Evolutionary conservation across 768 basidiomycete genomes (phyloP).

Genomic region (Tephrocybe sp.): DNA sequence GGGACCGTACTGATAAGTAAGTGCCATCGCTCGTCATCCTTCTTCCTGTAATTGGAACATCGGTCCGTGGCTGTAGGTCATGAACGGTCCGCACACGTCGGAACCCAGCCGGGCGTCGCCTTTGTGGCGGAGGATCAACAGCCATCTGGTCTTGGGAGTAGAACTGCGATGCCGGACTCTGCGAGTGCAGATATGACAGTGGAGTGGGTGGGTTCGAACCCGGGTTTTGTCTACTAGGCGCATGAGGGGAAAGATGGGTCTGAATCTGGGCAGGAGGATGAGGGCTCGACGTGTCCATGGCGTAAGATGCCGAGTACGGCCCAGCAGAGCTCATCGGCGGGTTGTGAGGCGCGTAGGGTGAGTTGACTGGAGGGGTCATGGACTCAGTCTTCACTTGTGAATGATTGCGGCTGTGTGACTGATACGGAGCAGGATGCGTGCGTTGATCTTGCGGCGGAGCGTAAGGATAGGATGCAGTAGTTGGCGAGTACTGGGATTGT

Average conservation of each 20-base stretch:
- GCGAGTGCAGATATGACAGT: conserved; percentile 61
- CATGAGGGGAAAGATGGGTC: conserved; percentile 50
- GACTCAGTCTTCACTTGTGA: conserved; percentile 57
- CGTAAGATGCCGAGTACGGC: conserved; percentile 45
- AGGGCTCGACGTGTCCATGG: conserved; percentile 68
- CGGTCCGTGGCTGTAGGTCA: conserved; percentile 78
- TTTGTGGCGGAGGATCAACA: conserved; percentile 62
- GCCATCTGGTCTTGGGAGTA: conserved; percentile 73
- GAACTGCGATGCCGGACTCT: conserved; percentile 51
- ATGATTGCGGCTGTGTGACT: conserved; percentile 55
- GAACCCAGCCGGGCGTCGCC: conserved; percentile 74
- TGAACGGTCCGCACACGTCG: conserved; percentile 72
- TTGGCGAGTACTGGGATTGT: conserved; percentile 67
- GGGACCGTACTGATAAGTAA: conserved; percentile 75
- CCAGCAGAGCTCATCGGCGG: conserved; percentile 34
- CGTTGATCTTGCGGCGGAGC: conserved; percentile 42
- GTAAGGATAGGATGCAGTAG: conserved; percentile 52
- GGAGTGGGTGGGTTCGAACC: conserved; percentile 73
- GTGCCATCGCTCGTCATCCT: conserved; percentile 74
- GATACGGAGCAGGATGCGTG: conserved; percentile 42
- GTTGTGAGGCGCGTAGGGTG: conserved; percentile 59
- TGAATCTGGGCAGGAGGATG: conserved; percentile 52
- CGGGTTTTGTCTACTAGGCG: conserved; percentile 52
- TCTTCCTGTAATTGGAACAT: conserved; percentile 60
- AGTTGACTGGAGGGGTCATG: conserved; percentile 46